Conservation (phyloP, 805 yeast genomes). For the Candida coquimbonensis region DNA sequence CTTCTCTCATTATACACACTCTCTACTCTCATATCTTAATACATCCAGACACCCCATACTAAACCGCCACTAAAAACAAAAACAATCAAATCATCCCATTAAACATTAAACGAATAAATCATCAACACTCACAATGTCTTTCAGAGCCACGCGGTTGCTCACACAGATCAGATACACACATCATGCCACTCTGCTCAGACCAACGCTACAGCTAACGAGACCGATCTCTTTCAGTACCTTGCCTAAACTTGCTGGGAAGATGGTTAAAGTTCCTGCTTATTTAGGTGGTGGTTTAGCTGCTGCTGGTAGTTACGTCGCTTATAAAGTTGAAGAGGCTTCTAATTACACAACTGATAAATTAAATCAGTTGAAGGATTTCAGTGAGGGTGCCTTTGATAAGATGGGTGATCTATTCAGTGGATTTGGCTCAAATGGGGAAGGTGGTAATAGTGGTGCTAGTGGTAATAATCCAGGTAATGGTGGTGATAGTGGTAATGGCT, state of each 20-base stretch:
- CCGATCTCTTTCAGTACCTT: slow-evolving; percentile 25
- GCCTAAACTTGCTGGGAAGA: slow-evolving; percentile 49
- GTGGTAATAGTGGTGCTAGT: slow-evolving; percentile 26
- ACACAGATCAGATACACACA: slow-evolving; percentile 1
- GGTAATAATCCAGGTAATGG: slow-evolving; percentile 7
- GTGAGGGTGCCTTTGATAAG: slow-evolving; percentile 45
- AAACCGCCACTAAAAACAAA: not conserved
- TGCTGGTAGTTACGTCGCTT: slow-evolving; percentile 87
- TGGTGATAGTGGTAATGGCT: slow-evolving; percentile 29
- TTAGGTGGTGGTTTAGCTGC: slow-evolving; percentile 91
- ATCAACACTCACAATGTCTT: not conserved
- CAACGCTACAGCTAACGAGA: not conserved
- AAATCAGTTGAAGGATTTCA: slow-evolving; percentile 52
- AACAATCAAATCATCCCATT: not conserved
- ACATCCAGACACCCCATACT: not conserved
- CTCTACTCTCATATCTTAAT: too few species aligned
- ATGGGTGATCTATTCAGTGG: slow-evolving; percentile 20
- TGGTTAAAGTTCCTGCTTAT: slow-evolving; percentile 64
- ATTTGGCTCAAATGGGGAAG: slow-evolving; percentile 12
- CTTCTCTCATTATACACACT: too few species aligned
- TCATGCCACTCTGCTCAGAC: not conserved
- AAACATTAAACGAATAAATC: not conserved
- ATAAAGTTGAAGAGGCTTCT: slow-evolving; percentile 85
- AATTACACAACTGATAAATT: slow-evolving; percentile 62
- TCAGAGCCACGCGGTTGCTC: slow-evolving; percentile 6